These are phyloP conservation scores for Neurospora sp. DNA, from an alignment of 495 filamentous ascomycete species.

Conservation along the genomic window DNA sequence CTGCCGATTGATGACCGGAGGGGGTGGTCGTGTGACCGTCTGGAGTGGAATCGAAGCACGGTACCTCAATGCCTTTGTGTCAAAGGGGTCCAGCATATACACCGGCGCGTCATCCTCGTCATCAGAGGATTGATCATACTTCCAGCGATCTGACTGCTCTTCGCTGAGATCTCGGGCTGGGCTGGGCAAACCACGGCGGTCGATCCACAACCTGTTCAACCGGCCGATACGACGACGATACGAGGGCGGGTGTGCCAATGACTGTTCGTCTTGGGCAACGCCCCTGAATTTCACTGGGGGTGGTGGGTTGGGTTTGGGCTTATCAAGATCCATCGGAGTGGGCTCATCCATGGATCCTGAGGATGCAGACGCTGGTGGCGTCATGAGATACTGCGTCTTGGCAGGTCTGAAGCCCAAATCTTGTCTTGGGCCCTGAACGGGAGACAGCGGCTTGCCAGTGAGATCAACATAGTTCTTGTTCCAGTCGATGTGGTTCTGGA, in stretches of 20 bases:
- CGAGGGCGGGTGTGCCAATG: constrained; percentile 55
- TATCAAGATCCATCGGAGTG: constrained; percentile 28
- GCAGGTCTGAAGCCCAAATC: constrained; percentile 53
- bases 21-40: constrained; percentile 4
- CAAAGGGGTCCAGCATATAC: constrained; percentile 62
- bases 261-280: constrained; percentile 19
- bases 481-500: constrained; percentile 76
- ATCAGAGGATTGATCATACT: constrained; percentile 66
- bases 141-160: constrained; percentile 60
- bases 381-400: constrained; percentile 73
- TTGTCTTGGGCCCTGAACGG: constrained; percentile 56
- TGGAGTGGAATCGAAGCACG: constrained; percentile 56
- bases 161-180: constrained; percentile 43
- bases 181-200: constrained; percentile 53
- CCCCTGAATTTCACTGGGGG: constrained; percentile 26
- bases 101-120: constrained; percentile 51
- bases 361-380: constrained; percentile 71
- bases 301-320: constrained; percentile 13
- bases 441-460: constrained; percentile 72
- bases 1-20: background rate
- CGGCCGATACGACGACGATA: constrained; percentile 67
- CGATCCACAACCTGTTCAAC: constrained; percentile 70
- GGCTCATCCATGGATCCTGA: constrained; percentile 48
- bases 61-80: constrained; percentile 60
- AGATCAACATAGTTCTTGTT: constrained; percentile 76